Base-by-base conservation (phyloP, 805 yeast genomes). In the Pichia eremophila region DNA sequence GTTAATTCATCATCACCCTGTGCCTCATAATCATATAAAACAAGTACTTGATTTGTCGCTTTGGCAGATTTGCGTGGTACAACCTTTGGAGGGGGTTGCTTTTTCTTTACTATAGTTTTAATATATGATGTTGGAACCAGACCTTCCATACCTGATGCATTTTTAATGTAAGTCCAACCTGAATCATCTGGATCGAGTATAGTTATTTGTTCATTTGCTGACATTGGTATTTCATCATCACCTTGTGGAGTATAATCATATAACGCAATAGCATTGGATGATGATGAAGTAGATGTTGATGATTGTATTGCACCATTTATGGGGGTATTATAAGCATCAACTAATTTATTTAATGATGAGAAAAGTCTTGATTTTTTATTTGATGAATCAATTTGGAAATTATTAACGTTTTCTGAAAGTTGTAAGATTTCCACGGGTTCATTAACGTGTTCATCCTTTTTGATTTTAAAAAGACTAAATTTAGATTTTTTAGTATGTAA, bases 81-180 rank as follows among this genome's bases (percentile, higher is more conserved):
- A 8, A 86, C 95, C 17, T 81, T 75, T 0, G 95, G 95, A 3
- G 39, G 40, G 0, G 90, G 90, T 50, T 76, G 72, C 51, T 74
- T 77, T 42, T 44, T 29, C 5, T 46, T 43, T 29, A 60, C 25
- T 27, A 61, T 51, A 2, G 81, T 62, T 51, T 81, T 80, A 8
- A 90, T 64, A 60, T 91, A 91, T 0, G 85, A 67, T 0, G 95
- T 79, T 2, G 99, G 99, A 5, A 90, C 96, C 38, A 90, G 70
- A 0, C 99, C 99, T 39, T 67, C 68, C 10, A 63, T 62, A 6
- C 75, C 74, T 22, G 62, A 59, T 2, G 68, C 53, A n/a, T 71
- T 69, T n/a, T 55, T 56, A 10, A 89, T 78, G 54, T 69, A 66
- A 2, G 95, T 84, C 99, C 99, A 91, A 0, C 99, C 99, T 17